Evolutionary conservation across 495 filamentous ascomycete species (phyloP).

Genomic region (Amniculicola lignicola): DNA sequence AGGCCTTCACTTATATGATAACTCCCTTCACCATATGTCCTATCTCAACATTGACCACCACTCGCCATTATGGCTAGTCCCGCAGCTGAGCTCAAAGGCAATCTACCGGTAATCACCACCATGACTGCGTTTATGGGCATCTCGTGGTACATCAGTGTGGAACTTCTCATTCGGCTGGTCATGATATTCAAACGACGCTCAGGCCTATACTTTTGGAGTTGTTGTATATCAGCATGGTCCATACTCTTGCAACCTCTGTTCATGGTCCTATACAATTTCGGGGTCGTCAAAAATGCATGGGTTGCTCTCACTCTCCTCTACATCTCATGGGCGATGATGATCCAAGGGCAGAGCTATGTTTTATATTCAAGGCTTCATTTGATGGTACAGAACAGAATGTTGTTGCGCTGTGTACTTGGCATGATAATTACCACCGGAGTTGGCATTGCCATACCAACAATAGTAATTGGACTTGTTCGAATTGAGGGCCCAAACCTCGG

Average conservation of each 20-base stretch:
- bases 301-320: background rate
- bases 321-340: background rate
- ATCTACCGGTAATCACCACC: conserved; percentile 4
- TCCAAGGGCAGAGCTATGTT: background rate
- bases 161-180: conserved; percentile 15
- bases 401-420: background rate
- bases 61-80: too few relatives aligned
- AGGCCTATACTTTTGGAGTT: conserved; percentile 29
- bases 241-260: conserved; percentile 6
- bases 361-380: background rate
- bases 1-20: too few relatives aligned
- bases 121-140: conserved; percentile 13
- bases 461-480: background rate
- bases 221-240: conserved; percentile 18
- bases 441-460: background rate
- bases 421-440: background rate
- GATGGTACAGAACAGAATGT: background rate
- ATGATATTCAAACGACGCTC: conserved; percentile 17
- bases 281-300: background rate
- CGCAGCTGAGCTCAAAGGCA: background rate
- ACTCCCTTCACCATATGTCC: too few relatives aligned
- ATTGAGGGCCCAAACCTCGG: background rate
- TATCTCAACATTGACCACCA: too few relatives aligned
- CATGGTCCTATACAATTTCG: conserved; percentile 12
- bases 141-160: conserved; percentile 18